Evolutionary conservation across 148 eudicot genomes (phyloP), one percentile per base, ranked within the genome.

Genomic region (Rhododendron williamsianum): DNA sequence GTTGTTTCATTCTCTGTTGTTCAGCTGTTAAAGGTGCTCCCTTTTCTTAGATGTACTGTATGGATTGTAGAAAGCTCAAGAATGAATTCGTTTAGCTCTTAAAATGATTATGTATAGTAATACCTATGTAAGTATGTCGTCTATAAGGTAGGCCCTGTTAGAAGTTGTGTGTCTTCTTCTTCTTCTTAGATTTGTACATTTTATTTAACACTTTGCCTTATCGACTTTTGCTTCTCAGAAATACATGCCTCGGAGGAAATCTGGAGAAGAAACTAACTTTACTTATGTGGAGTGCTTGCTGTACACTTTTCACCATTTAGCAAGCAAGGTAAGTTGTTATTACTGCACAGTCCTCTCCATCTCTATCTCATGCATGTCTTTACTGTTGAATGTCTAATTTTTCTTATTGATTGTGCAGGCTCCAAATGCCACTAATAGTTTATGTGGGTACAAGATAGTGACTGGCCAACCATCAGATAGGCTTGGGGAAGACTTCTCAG

Each of bases 391-490:
- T 83, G 51, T 65, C 16, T 85, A 90, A 97, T 94, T 96, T 85
- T 63, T 46, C 84, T 49, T 54, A 49, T 78, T 58, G 83, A n/a
- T n/a, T 72, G 86, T 80, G 72, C 84, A 97, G 99, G 89, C 92
- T 85, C 98, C 98, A 79, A 97, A 97, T 93, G 96, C 98, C 65
- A 95, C 98, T 30, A 97, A 97, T 87, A 92, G 98, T 83, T 89
- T 95, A 33, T 97, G 99, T 88, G 98, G 99, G 73, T 97, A 91
- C 93, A 94, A 93, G 85, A 92, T 97, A 73, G 93, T 97, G 46
- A 95, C 98, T 72, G 98, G 99, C 60, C 99, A 97, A 88, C 99
- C 99, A 46, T 95, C 99, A 56, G 99, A 97, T 90, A 94, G 98
- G 92, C 98, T 95, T 84, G 99, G 99, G 25, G 99, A 97, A 89